A percentile compares a stretch with the other conserved stretches of the same genome.
Evolutionary conservation across 1,284 basidiomycete species (phyloP).

Genomic region (Ustilago bromivora): DNA sequence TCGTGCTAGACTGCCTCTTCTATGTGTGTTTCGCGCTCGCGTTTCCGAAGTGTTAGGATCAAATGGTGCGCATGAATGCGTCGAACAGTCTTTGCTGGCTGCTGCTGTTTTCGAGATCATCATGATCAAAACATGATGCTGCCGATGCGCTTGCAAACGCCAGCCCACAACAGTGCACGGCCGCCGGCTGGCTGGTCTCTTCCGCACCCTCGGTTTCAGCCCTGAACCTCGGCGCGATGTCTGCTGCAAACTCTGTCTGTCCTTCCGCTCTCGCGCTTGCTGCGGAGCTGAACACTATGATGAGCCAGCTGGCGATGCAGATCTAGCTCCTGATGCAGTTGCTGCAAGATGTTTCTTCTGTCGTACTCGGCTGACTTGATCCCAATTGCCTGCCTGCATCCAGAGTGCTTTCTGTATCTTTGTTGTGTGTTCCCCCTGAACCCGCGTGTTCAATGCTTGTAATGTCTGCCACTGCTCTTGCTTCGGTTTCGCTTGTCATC

Average conservation of each 20-base stretch:
- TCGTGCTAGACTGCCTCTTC: not conserved
- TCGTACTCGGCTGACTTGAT: constrained; percentile 1
- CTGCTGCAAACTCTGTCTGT: not conserved
- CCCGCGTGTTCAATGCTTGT: not conserved
- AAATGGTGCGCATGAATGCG: not conserved
- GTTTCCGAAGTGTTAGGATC: constrained; percentile 8
- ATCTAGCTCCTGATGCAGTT: not conserved
- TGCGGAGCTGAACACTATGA: not conserved
- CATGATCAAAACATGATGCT: not conserved
- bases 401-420: not conserved
- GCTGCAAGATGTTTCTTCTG: constrained; percentile 2
- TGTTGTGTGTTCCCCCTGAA: not conserved
- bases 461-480: not conserved
- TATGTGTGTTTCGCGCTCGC: not conserved
- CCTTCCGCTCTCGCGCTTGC: not conserved
- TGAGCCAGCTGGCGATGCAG: not conserved
- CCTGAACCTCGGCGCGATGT: not conserved
- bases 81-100: not conserved
- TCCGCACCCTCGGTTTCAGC: not conserved
- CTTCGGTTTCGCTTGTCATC: not conserved
- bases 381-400: not conserved
- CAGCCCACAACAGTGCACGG: not conserved
- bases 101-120: too few species aligned
- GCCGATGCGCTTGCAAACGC: constrained; percentile 2
- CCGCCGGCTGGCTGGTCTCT: not conserved